Evolutionary conservation across 345 rosid genomes (phyloP), one percentile per base, ranked within the genome.

Genomic region (Carallia pectinifolia): DNA sequence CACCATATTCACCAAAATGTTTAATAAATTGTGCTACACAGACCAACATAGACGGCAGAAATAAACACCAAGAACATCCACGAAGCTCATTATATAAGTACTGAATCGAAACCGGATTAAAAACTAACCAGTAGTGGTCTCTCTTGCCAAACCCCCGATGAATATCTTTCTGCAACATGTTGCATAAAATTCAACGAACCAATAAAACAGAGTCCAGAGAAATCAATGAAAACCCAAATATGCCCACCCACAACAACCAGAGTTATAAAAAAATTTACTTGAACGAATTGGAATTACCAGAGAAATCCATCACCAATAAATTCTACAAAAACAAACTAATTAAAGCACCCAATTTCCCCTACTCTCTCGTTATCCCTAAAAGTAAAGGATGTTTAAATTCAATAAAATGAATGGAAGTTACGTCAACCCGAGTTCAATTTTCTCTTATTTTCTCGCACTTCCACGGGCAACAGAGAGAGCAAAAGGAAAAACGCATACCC

Each of bases 71-170:
- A 65, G 4, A 5, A 19, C 1, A 71, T 58, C 66, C 38, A 23
- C 36, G 4, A 16, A 27, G n/a, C 56, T 52, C 47, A 44, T 6
- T 61, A 58, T 4, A 64, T n/a, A 33, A 36, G 15, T 58, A 56
- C 54, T 34, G 4, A 61, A 47, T 37, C 40, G 2, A 29, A 1
- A 17, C 30, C 12, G 2, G 44, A 33, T 16, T 29, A 50, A 16
- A 4, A 63, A 67, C 79, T 71, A 79, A 87, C 96, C 86, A 40
- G 79, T 71, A 13, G 88, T 86, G 50, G 94, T 84, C 66, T 89
- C 97, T 58, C 88, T 90, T 15, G 93, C 90, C 58, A 92, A 84
- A 54, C 98, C 97, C 70, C 98, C 98, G 7, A 90, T 86, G 56
- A 92, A 92, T 67, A 92, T 90, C 71, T 92, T 92, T 79, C 97